Percentiles rank a stretch among this genome's conserved stretches.
phyloP scores from a whole-genome alignment of 805 yeast genomes.

The Spathaspora passalidarum region DNA sequence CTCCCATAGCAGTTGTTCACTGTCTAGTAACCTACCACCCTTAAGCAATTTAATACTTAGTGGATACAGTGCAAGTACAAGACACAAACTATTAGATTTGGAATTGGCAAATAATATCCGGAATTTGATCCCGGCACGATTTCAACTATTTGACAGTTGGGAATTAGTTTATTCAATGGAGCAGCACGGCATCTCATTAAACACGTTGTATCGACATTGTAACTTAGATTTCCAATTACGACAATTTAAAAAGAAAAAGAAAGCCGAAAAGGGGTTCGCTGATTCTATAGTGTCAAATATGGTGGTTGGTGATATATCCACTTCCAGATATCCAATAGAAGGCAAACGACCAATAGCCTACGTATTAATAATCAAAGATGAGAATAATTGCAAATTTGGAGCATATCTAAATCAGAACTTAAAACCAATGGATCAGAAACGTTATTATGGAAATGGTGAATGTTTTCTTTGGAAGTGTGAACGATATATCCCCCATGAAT shows the following conservation, averaged over 20 bases:
- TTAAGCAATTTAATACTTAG: conserved; percentile 52
- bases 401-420: conserved; percentile 73
- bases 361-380: conserved; percentile 68
- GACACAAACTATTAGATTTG: conserved; percentile 51
- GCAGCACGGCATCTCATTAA: conserved; percentile 86
- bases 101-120: conserved; percentile 77
- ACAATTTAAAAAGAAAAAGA: conserved; percentile 14
- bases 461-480: conserved; percentile 89
- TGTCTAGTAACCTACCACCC: conserved; percentile 30
- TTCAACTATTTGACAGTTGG: conserved; percentile 81
- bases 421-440: conserved; percentile 65
- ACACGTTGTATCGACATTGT: conserved; percentile 64
- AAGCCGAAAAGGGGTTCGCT: conserved; percentile 31
- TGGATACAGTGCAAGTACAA: conserved; percentile 63
- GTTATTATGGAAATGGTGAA: conserved; percentile 92
- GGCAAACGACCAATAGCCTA: conserved; percentile 57
- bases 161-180: conserved; percentile 75
- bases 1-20: background rate
- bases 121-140: conserved; percentile 67
- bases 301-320: conserved; percentile 19
- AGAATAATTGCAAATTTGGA: conserved; percentile 65
- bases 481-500: conserved; percentile 21
- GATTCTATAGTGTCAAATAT: conserved; percentile 33
- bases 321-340: conserved; percentile 9
- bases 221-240: conserved; percentile 41